Base-by-base conservation (phyloP, 1,139 yeast species). In the Suhomyces ambrosiae region DNA sequence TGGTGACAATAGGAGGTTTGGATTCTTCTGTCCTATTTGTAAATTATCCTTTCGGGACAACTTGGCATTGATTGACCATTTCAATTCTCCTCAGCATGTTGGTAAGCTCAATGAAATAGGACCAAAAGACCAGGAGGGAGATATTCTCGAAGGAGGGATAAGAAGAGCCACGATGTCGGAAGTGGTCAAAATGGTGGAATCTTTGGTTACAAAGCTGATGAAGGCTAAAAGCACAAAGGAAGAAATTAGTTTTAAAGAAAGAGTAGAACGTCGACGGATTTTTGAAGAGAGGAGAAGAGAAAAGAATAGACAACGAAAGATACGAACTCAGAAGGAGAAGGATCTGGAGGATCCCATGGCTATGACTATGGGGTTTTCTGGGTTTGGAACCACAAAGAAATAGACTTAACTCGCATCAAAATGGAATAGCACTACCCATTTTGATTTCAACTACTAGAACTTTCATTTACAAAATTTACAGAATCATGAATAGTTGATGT, bases 1-100 rank as follows among this genome's bases (percentile, higher is more conserved):
- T 23, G 66, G 66, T 7, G 54, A 50, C 26, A 71, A 79, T 34
- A 88, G 88, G 31, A 74, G 80, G 47, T 85, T 85, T 47, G 96
- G 96, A 2, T 89, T 89, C 58, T 76, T 79, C 50, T 90, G 97
- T 60, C 86, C 85, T 12, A 64, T 79, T 2, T 90, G 97, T 58
- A 79, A 83, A 49, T 60, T 86, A 46, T 83, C 95, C 2, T 89
- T 79, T 61, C 78, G 87, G 53, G 97, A 90, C 58, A 84, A 85
- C 39, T 65, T 88, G 50, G 84, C 88, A 42, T 82, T 82, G 55
- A 72, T 88, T 5, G 95, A 89, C 54, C 97, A 90, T 62, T 67
- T 88, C 52, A 88, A 87, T 53, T 80, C 89, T 23, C 82, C 80
- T 5, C 78, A 71, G 34, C 92, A 83, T 60, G 57, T 64, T 2